Percentiles rank a stretch among this genome's conserved stretches.
Conservation (phyloP, 2,329 filamentous ascomycete genomes). For the Penicillium digitatum region DNA sequence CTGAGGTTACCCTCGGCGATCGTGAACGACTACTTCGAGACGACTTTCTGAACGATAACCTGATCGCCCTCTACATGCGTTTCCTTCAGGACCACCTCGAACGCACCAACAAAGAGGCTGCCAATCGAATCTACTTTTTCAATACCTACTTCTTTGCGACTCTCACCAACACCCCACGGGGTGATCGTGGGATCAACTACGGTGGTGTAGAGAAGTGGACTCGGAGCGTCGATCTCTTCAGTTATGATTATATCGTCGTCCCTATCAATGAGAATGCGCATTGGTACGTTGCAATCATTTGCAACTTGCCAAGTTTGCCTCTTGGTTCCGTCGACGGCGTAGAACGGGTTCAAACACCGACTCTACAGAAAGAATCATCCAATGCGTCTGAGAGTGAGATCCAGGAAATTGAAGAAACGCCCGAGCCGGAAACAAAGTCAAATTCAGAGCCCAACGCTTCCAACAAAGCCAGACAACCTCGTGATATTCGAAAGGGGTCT, state of each 20-base stretch:
- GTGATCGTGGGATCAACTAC: slow-evolving; percentile 67
- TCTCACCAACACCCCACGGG: slow-evolving; percentile 58
- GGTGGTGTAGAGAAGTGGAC: slow-evolving; percentile 85
- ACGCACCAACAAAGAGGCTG: slow-evolving; percentile 51
- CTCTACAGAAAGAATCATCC: slow-evolving; percentile 10
- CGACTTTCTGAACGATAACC: slow-evolving; percentile 85
- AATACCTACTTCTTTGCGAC: slow-evolving; percentile 89
- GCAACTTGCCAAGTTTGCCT: slow-evolving; percentile 69
- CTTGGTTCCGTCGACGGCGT: slow-evolving; percentile 18
- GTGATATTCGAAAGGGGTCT: slow-evolving; percentile 17
- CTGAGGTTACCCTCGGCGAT: slow-evolving; percentile 44
- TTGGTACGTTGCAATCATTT: slow-evolving; percentile 95
- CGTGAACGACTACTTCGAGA: slow-evolving; percentile 73
- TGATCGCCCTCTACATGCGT: slow-evolving; percentile 83
- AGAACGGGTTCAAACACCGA: slow-evolving; percentile 4
- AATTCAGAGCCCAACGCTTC: not conserved
- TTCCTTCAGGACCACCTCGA: slow-evolving; percentile 63
- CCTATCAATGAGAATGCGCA: slow-evolving; percentile 84
- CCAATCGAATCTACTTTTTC: slow-evolving; percentile 74
- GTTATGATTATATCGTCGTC: slow-evolving; percentile 82
- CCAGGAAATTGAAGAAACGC: slow-evolving; percentile 30
- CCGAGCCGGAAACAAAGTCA: slow-evolving; percentile 12
- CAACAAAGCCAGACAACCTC: not conserved
- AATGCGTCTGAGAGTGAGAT: slow-evolving; percentile 17
- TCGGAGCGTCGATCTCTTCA: slow-evolving; percentile 74